These are phyloP conservation scores for Debaryomyces coudertii DNA, from an alignment of 1,139 yeast species.

Conservation along the genomic window DNA sequence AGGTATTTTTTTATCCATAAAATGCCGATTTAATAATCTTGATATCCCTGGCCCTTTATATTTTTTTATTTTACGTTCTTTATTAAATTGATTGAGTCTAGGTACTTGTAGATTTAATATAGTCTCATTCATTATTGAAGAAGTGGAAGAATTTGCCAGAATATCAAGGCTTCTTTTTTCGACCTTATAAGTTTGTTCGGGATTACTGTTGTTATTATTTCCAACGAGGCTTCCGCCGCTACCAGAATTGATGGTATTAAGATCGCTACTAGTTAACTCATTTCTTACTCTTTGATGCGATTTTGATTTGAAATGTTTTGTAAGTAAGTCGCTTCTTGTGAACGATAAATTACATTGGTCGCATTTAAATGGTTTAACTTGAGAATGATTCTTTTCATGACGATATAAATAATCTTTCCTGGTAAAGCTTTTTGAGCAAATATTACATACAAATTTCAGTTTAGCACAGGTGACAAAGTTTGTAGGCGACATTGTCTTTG, in stretches of 20 bases:
- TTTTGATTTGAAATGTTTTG: conserved; percentile 12
- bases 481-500: conserved; percentile 2
- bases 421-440: conserved; percentile 8
- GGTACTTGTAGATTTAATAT: neutral
- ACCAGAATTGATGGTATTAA: neutral
- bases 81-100: conserved; percentile 2
- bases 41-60: conserved; percentile 7
- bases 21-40: conserved; percentile 8
- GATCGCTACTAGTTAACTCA: neutral
- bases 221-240: neutral
- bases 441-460: neutral
- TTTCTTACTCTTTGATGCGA: conserved; percentile 11
- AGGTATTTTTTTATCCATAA: conserved; percentile 11
- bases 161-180: conserved; percentile 6
- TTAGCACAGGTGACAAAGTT: neutral
- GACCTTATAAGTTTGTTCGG: neutral
- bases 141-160: neutral
- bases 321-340: conserved; percentile 16
- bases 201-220: conserved; percentile 1
- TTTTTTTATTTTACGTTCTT: neutral
- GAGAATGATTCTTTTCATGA: conserved; percentile 14
- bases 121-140: conserved; percentile 3
- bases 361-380: conserved; percentile 14
- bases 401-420: conserved; percentile 16
- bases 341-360: conserved; percentile 13